Evolutionary conservation across 2,329 filamentous ascomycete species (phyloP).

Genomic region (Grosmannia huntii): DNA sequence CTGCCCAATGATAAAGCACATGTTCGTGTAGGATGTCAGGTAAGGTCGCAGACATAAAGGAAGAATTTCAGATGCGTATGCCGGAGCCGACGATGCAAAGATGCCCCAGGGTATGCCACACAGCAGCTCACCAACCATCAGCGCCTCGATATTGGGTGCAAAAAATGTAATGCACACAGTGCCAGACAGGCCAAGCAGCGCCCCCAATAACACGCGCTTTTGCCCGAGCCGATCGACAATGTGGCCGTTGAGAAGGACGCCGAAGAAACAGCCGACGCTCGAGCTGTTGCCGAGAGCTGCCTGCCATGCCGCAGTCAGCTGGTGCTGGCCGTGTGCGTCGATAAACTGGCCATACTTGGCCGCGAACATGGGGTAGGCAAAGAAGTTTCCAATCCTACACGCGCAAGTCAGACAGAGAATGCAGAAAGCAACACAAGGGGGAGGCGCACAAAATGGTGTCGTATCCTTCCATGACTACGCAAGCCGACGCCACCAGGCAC

Average conservation of each 20-base stretch:
- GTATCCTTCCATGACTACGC: constrained; percentile 15
- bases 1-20: constrained; percentile 33
- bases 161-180: constrained; percentile 37
- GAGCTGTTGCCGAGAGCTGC: constrained; percentile 26
- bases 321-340: constrained; percentile 17
- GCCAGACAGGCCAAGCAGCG: constrained; percentile 23
- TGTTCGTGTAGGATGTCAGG: constrained; percentile 31
- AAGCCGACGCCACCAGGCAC: constrained; percentile 10
- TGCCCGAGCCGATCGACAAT: constrained; percentile 30
- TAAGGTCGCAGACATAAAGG: constrained; percentile 21
- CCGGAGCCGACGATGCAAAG: constrained; percentile 26
- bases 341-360: constrained; percentile 19
- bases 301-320: constrained; percentile 37
- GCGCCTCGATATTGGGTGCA: constrained; percentile 22
- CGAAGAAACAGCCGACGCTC: constrained; percentile 33
- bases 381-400: constrained; percentile 12
- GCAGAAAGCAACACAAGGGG: not conserved
- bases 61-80: constrained; percentile 23
- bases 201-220: constrained; percentile 28
- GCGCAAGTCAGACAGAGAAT: not conserved
- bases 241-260: constrained; percentile 34
- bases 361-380: constrained; percentile 13
- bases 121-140: constrained; percentile 30
- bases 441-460: constrained; percentile 12
- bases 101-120: constrained; percentile 24